phyloP scores from a whole-genome alignment of 345 rosid genomes.

The Adansonia digitata region DNA sequence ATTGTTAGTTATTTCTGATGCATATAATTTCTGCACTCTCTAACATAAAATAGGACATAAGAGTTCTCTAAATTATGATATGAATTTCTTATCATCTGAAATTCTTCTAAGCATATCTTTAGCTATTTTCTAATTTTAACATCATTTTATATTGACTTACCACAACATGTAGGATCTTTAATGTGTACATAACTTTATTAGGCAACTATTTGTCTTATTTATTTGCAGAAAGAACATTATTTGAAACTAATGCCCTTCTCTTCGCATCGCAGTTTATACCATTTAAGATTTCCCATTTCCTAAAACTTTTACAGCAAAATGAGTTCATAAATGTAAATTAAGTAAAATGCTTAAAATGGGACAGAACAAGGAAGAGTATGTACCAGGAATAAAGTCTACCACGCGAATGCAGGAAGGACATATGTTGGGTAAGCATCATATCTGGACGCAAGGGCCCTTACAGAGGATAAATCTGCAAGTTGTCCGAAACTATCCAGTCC shows the following conservation, averaged over 20 bases:
- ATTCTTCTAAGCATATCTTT: not conserved
- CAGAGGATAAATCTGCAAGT: slow-evolving; percentile 50
- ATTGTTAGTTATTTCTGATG: not conserved
- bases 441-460: slow-evolving; percentile 53
- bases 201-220: slow-evolving; percentile 1
- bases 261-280: not conserved
- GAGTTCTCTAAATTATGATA: not conserved
- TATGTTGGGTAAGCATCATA: slow-evolving; percentile 43
- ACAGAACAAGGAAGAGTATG: not conserved
- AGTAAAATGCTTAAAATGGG: not conserved
- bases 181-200: not conserved
- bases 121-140: not conserved
- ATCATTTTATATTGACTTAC: not conserved
- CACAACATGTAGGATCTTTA: not conserved
- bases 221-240: not conserved
- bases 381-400: slow-evolving; percentile 10
- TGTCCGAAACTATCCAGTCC: slow-evolving; percentile 60
- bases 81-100: not conserved
- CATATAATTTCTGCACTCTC: not conserved
- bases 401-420: slow-evolving; percentile 4
- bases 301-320: not conserved
- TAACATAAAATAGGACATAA: not conserved
- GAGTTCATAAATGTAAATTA: not conserved
- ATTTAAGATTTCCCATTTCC: not conserved
- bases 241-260: not conserved